Evolutionary conservation across 1,284 basidiomycete species (phyloP), one percentile per base, ranked within the genome.

Genomic region (Ustilago esculenta): DNA sequence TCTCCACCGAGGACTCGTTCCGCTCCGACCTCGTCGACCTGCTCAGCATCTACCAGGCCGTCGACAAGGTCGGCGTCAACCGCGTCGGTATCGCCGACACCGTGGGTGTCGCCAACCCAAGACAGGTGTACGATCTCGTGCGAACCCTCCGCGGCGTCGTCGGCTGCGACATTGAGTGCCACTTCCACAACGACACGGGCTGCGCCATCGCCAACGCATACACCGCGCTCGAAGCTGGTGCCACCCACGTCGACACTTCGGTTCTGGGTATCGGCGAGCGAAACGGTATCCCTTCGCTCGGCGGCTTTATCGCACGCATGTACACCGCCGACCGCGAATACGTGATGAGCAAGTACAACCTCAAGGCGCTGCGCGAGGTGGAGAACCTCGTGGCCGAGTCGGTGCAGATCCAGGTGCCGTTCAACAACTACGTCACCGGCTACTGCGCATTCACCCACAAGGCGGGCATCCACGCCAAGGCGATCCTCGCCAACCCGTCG

Each of bases 401-500:
- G 46, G 96, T 99, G 65, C 93, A 98, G 84, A 92, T 98, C 82
- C 92, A 94, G 78, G 89, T 99, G 40, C 95, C 96, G 34, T 99
- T 98, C 86, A 92, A 92, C 88, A 95, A 96, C 84, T 86, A 86
- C 81, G 86, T 87, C 76, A 87, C 86, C 54, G 96, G 96, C 25
- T 98, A 98, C 85, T 98, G 96, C 82, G 96, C 96, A 17, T 99
- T 99, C 86, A 99, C 96, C 23, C 96, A 98, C 90, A 98, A 99
- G 89, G 96, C 96, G 27, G 96, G 96, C 84, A 99, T 99, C 76
- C 96, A 99, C 84, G 96, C 96, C 85, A 99, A 99, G 87, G 96
- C 96, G 36, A 99, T 99, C 84, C 88, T 99, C 55, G 98, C 98
- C 86, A 98, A 99, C 87, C 96, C 96, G 1, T 92, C 91, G 79